Evolutionary conservation across 805 yeast genomes (phyloP).

Genomic region (Kazachstania viticola): DNA sequence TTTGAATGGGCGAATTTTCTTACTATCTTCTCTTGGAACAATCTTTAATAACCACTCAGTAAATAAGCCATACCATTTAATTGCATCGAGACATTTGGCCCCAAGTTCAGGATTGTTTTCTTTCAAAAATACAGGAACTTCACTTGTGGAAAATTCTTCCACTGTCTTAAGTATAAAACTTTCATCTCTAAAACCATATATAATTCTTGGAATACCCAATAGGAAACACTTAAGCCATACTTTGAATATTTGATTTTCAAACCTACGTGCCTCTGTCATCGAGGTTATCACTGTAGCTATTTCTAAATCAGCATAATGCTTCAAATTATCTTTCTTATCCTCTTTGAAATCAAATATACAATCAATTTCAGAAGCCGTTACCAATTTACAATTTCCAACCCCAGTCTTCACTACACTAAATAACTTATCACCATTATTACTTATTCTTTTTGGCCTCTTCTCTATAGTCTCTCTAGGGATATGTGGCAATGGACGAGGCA

Average conservation of each 20-base stretch:
- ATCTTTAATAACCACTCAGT: constrained; percentile 61
- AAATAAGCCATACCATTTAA: constrained; percentile 79
- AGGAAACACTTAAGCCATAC: constrained; percentile 94
- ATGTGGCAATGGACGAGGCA: constrained; percentile 65
- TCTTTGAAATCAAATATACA: constrained; percentile 72
- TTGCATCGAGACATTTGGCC: constrained; percentile 64
- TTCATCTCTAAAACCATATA: constrained; percentile 82
- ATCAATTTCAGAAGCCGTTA: constrained; percentile 87
- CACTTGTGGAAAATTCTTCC: constrained; percentile 68
- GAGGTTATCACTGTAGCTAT: constrained; percentile 48
- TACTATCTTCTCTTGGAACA: constrained; percentile 40
- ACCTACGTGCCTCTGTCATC: constrained; percentile 45
- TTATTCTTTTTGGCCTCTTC: constrained; percentile 44
- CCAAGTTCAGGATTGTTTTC: constrained; percentile 30
- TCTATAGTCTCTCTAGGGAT: constrained; percentile 59
- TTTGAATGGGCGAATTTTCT: constrained; percentile 46
- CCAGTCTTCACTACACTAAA: constrained; percentile 76
- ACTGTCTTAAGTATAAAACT: constrained; percentile 48
- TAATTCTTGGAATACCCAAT: constrained; percentile 68
- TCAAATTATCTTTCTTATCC: constrained; percentile 36
- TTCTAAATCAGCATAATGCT: constrained; percentile 79
- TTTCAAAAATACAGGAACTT: constrained; percentile 61
- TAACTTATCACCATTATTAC: constrained; percentile 67
- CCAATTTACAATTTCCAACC: constrained; percentile 55
- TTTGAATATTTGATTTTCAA: constrained; percentile 65